Base-by-base conservation (phyloP, 2,329 filamentous ascomycete species). In the Penicillium olsonii region DNA sequence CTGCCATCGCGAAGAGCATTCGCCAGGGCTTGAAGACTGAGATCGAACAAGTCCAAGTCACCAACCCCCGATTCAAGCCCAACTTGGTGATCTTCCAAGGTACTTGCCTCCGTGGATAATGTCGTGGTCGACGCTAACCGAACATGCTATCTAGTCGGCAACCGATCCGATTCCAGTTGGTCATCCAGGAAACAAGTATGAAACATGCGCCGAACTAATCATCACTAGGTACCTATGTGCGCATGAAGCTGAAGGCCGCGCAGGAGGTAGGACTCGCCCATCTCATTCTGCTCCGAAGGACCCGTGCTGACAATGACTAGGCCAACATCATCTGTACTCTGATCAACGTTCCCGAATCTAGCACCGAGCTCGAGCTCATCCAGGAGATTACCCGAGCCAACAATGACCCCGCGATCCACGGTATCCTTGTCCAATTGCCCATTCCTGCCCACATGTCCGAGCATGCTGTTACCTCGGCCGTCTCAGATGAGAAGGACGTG, bases 241-340 rank as follows among this genome's bases (percentile, higher is more conserved):
- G 92, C 76, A 99, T 99, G 94, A 99, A 99, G 79, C 78, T 96
- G 67, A 99, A 96, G 82, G 94, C 94, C 59, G 94, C 94, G 50
- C 80, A 89, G 70, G 94, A 97, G 82, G 88, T 91, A 77, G 11
- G 37, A 15, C 15, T 33, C 18, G 26, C 26, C 26, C 12, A n/a
- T 37, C 11, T 27, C 37, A 35, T 37, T 37, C 14, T 26, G n/a
- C 14, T 35, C 14, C 14, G n/a, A 37, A 15, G 3, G 26, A 47
- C 48, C 34, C 46, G 53, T 55, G 31, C 42, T 37, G 22, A 40
- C 40, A 15, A 52, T 40, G 39, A 31, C n/a, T 62, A 92, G 88
- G 91, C 92, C 67, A 90, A 90, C 67, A 96, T 99, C 68, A 80
- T 83, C 56, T 96, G 92, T 78, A 87, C 92, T 66, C 78, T 96